Base-by-base conservation (phyloP, 352 stramenopile genomes). In the Thalassiosira mediterranea region DNA sequence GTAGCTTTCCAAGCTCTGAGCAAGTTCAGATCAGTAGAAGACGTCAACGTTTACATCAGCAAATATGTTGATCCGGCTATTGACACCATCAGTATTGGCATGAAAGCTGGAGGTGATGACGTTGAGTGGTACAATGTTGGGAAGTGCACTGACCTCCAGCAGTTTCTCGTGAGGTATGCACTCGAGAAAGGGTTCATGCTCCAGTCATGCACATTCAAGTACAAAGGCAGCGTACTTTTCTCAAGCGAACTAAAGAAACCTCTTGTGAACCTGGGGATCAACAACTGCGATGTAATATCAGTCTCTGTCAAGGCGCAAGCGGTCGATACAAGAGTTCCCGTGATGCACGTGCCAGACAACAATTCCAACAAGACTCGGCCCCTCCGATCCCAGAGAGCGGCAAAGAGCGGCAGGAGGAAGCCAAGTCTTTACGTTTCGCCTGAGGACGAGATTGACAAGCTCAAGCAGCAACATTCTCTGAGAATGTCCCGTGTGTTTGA, bases 401-500 rank as follows among this genome's bases (percentile, higher is more conserved):
- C 8, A 15, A 44, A 8, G 15, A 44, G 37, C 37, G 37, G 15
- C 8, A 44, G 15, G 37, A 44, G 15, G 37, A 44, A 44, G 37
- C 37, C 37, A 44, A 44, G 8, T 15, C 15, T 44, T 8, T 44
- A 44, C 15, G 37, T 15, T 15, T 44, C 37, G 37, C 37, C 37
- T 15, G 37, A 44, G 15, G 37, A 44, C 37, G 37, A 44, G 37
- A 44, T 44, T 8, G 15, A 44, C 8, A 44, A 44, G 37, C 37
- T 15, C 15, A 44, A 44, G 37, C 37, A 44, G 37, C 37, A 44
- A 15, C 62, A 72, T 62, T 72, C 62, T 0, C 48, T 17, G 29
- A 63, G 29, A 1, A 2, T 72, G n/a, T 51, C 62, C 8, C 7
- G 23, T 13, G 37, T 72, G 0, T 72, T 72, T 28, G 48, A 72